phyloP scores from a whole-genome alignment of 1,284 basidiomycete species.

The Cutaneotrichosporon mucoides region DNA sequence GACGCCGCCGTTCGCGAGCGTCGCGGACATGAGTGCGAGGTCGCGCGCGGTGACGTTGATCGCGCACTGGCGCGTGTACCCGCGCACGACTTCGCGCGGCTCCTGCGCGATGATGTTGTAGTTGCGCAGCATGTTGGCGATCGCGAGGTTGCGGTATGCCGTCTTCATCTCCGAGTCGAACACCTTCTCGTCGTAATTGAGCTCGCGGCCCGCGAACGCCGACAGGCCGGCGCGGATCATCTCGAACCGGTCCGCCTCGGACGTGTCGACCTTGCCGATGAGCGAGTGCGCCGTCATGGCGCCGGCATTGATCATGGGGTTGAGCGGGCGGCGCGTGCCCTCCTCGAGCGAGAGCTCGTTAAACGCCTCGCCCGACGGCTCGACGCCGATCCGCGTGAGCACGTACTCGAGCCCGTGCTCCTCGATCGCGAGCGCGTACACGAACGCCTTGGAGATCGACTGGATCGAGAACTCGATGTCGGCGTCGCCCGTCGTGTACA shows the following conservation, averaged over 20 bases:
- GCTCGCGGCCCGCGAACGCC: conserved; percentile 17
- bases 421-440: conserved; percentile 22
- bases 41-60: conserved; percentile 18
- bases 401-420: conserved; percentile 12
- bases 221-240: conserved; percentile 12
- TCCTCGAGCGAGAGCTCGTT: conserved; percentile 19
- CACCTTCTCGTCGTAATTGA: conserved; percentile 13
- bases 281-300: conserved; percentile 16
- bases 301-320: conserved; percentile 24
- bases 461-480: conserved; percentile 19
- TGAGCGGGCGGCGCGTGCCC: conserved; percentile 15
- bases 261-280: conserved; percentile 4
- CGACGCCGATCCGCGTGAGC: conserved; percentile 10
- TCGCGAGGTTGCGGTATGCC: conserved; percentile 16
- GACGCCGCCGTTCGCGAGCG: conserved; percentile 17
- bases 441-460: conserved; percentile 22
- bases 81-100: conserved; percentile 10
- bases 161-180: conserved; percentile 13
- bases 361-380: conserved; percentile 21
- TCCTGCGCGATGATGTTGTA: conserved; percentile 11
- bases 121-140: conserved; percentile 22
- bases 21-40: conserved; percentile 20
- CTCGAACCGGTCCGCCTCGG: conserved; percentile 11
- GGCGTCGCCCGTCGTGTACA: conserved; percentile 17
- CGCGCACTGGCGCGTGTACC: conserved; percentile 20